phyloP scores from a whole-genome alignment of 805 yeast genomes.

The Yarrowia sp. region DNA sequence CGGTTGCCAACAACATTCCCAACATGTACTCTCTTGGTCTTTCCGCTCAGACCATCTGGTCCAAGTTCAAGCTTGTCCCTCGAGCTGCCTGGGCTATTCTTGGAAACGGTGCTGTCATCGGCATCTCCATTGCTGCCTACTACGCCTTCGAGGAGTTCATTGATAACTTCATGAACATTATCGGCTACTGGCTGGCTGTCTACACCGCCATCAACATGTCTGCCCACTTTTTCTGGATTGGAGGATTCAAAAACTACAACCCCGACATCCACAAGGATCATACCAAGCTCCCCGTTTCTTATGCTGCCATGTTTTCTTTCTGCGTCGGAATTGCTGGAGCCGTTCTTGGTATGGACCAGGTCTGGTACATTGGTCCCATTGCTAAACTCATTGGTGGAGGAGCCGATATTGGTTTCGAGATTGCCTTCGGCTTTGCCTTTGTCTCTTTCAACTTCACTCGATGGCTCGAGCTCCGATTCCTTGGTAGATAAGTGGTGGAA shows the following conservation, averaged over 20 bases:
- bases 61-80: constrained; percentile 69
- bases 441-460: constrained; percentile 56
- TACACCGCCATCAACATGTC: constrained; percentile 71
- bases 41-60: constrained; percentile 82
- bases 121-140: constrained; percentile 85
- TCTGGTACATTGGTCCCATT: constrained; percentile 75
- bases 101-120: constrained; percentile 75
- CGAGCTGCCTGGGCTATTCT: constrained; percentile 76
- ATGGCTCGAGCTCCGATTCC: constrained; percentile 63
- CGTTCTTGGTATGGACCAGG: constrained; percentile 82
- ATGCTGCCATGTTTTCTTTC: constrained; percentile 74
- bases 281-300: constrained; percentile 64
- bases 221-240: constrained; percentile 79
- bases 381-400: constrained; percentile 64
- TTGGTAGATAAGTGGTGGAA: constrained; percentile 38
- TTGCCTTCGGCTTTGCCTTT: constrained; percentile 65
- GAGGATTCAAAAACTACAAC: constrained; percentile 59
- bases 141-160: constrained; percentile 68
- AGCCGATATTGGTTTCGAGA: constrained; percentile 85
- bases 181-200: constrained; percentile 86
- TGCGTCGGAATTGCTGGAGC: constrained; percentile 83
- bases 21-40: constrained; percentile 89
- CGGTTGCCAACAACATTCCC: constrained; percentile 89
- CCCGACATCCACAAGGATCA: constrained; percentile 58
- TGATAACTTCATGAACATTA: constrained; percentile 84